phyloP scores from a whole-genome alignment of 176 grass and related monocot species.

The Aegilops umbellulata region DNA sequence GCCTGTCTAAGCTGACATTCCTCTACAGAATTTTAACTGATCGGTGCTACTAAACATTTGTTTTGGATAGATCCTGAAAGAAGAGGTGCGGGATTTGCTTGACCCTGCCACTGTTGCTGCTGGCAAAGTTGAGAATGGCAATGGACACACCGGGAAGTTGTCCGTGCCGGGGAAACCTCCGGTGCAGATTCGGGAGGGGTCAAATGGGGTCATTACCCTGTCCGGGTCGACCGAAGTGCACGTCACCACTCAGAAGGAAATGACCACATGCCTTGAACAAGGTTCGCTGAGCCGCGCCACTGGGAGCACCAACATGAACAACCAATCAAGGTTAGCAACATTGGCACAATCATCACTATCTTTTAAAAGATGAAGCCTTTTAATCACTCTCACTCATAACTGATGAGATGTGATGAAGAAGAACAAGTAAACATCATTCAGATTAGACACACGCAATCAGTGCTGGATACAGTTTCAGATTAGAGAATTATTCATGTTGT shows the following conservation, averaged over 20 bases:
- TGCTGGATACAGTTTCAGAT: slow-evolving; percentile 2
- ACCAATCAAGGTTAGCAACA: slow-evolving; percentile 80
- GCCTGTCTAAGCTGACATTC: not conserved
- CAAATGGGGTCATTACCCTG: slow-evolving; percentile 94
- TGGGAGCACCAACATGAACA: slow-evolving; percentile 99
- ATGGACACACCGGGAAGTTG: slow-evolving; percentile 56
- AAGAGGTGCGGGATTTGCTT: slow-evolving; percentile 95
- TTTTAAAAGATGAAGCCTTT: slow-evolving; percentile 7
- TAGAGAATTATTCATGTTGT: too few species aligned
- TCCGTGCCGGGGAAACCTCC: slow-evolving; percentile 73
- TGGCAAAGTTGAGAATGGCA: slow-evolving; percentile 67
- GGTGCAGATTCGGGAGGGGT: slow-evolving; percentile 94
- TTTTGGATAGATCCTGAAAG: slow-evolving; percentile 83
- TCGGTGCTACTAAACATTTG: not conserved
- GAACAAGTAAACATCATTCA: not conserved
- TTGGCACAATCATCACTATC: not conserved
- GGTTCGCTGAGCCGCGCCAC: slow-evolving; percentile 82
- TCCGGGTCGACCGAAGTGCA: slow-evolving; percentile 87
- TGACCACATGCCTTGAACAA: slow-evolving; percentile 84
- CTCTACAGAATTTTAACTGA: not conserved
- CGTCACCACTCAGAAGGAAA: slow-evolving; percentile 87
- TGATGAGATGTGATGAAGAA: not conserved
- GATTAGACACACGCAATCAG: not conserved
- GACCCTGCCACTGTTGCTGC: slow-evolving; percentile 40
- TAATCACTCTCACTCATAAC: not conserved